Evolutionary conservation across 2,329 filamentous ascomycete genomes (phyloP), one percentile per base, ranked within the genome.

Genomic region (Esteya vermicola): DNA sequence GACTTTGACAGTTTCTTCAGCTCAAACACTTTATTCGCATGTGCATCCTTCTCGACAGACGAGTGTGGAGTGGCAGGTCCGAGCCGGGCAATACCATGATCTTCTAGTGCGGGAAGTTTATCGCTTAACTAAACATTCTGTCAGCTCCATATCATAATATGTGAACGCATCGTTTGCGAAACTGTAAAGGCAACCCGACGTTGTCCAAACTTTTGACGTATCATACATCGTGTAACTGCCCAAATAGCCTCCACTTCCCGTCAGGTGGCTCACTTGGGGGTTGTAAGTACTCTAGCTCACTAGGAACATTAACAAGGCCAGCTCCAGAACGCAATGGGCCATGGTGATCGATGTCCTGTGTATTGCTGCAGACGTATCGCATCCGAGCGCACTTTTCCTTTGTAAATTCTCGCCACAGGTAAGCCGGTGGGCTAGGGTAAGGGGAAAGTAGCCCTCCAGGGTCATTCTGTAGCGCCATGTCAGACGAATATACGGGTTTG

Each of bases 331-430:
- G n/a, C n/a, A n/a, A n/a, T n/a, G n/a, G n/a, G n/a, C n/a, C n/a
- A n/a, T n/a, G n/a, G 9, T 45, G 10, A 53, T 51, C 10, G 57
- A 55, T 23, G 59, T 54, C 42, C 63, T 55, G 2, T 60, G 50
- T 34, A n/a, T 13, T n/a, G 6, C 57, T 56, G 38, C 61, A 64
- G 13, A 72, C 49, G 19, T 61, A 56, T 6, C 62, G 57, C 40
- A 71, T 59, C 4, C 74, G 75, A 13, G 72, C 61, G 39, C 84
- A 52, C 53, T 89, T 93, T 22, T 81, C 75, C 4, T 75, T 58
- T 0, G 85, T 94, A 60, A 96, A 96, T 56, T 83, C 71, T 49
- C 81, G 79, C 78, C 84, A 96, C 62, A 95, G 93, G 1, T 81
- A 78, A 3, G 37, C 27, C 21, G 91, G 91, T 21, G 91, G 91